Evolutionary conservation across 2,329 filamentous ascomycete species (phyloP), one percentile per base, ranked within the genome.

Genomic region (Fusarium brachygibbosum): DNA sequence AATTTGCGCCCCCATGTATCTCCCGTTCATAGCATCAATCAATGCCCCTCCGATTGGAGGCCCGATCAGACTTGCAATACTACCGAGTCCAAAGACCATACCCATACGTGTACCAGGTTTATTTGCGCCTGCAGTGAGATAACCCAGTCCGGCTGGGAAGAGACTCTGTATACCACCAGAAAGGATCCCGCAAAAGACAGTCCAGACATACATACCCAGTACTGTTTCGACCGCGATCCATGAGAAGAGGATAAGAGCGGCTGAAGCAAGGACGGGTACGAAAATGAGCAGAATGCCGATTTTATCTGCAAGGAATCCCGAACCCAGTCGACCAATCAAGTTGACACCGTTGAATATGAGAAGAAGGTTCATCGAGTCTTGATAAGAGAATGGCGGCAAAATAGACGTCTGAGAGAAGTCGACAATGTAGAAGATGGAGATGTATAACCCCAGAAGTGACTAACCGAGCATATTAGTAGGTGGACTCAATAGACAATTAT

Each of bases 371-470:
- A 59, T 3, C 8, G 40, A 32, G 11, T 59, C 35, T 4, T 19
- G 34, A 14, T 59, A 59, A 10, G 50, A 46, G 5, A 56, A 44
- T 5, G 28, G 41, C 2, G 56, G 50, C 0, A 28, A 40, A 10
- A 29, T 38, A 4, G 21, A 45, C 2, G 40, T 40, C 9, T n/a
- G 34, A 9, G 41, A 56, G 5, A 32, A 59, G 35, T 57, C 45
- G 5, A 29, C 35, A 2, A 57, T 28, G n/a, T 41, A 57, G 35
- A 57, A 57, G 2, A 57, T 42, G 2, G 54, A 57, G 21, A 57
- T 42, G 21, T 57, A 57, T 3, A 57, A 17, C 2, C 54, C 29
- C 11, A 51, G 29, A 6, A 56, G 23, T 8, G 21, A 38, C 56
- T 59, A 10, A 0, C 3, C 19, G 1, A 6, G 9, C 1, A 17